phyloP scores from a whole-genome alignment of 331 rosid species.

The Acacia concinna region DNA sequence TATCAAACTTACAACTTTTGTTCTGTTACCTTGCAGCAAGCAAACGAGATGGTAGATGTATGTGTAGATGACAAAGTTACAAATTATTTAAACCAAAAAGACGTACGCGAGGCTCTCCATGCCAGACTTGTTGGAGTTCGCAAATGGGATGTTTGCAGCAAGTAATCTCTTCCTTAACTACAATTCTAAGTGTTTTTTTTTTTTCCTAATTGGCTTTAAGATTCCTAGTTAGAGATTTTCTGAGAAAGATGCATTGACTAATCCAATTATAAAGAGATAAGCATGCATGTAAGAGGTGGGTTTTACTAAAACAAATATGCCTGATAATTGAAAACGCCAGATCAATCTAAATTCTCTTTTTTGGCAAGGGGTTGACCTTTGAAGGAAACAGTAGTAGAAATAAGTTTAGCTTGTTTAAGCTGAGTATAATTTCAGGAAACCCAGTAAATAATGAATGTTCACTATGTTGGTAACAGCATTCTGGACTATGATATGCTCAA shows the following conservation, averaged over 20 bases:
- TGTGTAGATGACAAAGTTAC: constrained; percentile 80
- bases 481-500: constrained; percentile 62
- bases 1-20: background rate
- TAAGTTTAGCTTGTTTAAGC: background rate
- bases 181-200: background rate
- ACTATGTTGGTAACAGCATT: constrained; percentile 39
- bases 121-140: constrained; percentile 66
- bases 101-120: constrained; percentile 72
- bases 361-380: background rate
- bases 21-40: constrained; percentile 47
- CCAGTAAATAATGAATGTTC: constrained; percentile 1
- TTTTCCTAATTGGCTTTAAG: background rate
- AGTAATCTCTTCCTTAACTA: constrained; percentile 45
- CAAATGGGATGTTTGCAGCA: constrained; percentile 80
- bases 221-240: background rate
- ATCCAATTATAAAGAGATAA: background rate
- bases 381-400: background rate
- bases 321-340: background rate
- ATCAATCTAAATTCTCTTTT: background rate
- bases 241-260: background rate
- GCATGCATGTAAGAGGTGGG: background rate
- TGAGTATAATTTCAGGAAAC: background rate
- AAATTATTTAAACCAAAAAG: constrained; percentile 67
- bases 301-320: background rate
- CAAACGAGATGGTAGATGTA: constrained; percentile 62